Base-by-base conservation (phyloP, 108 stramenopile species). In the Asterionellopsis glacialis region DNA sequence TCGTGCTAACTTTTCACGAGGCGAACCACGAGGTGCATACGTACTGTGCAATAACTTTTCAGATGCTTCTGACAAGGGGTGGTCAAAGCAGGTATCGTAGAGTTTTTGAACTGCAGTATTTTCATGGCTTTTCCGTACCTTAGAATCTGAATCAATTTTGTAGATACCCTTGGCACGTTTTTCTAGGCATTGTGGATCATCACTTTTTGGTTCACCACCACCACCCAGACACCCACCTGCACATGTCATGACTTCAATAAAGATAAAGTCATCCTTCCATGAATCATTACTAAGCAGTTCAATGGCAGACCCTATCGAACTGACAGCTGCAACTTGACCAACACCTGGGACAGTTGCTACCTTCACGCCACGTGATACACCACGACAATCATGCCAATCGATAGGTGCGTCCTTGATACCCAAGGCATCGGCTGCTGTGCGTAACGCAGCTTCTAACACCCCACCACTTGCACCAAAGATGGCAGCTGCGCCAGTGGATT, bases 211-310 rank as follows among this genome's bases (percentile, higher is more conserved):
- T 51, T 73, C 68, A 11, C 79, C 79, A 1, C 79, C 79, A 0
- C 79, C 79, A 41, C 79, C 79, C 25, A 80, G 45, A 44, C 79
- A 80, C 14, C 79, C 79, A 49, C 79, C 79, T 40, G 66, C 62
- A 61, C 79, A 80, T 0, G 79, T 55, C 79, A 80, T 80, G 19
- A 80, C 64, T 59, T 80, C 79, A 47, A 80, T 76, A 39, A 77
- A 65, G 15, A 73, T 45, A 53, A 55, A 80, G 15, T 74, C 43
- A 10, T 66, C 50, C 18, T 73, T 61, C 51, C 70, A 52, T 9
- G 65, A 48, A 33, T 80, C 72, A 41, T 65, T 63, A 12, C 18
- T 45, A 11, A 80, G 63, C 22, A 80, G 55, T 18, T 77, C 69
- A n/a, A 65, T 59, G 3, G 72, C 79, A 60, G 72, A 59, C 14